A percentile compares a stretch with the other conserved stretches of the same genome.
These are phyloP conservation scores for Colletotrichum sp. DNA, from an alignment of 2,329 filamentous ascomycete species.

Conservation along the genomic window DNA sequence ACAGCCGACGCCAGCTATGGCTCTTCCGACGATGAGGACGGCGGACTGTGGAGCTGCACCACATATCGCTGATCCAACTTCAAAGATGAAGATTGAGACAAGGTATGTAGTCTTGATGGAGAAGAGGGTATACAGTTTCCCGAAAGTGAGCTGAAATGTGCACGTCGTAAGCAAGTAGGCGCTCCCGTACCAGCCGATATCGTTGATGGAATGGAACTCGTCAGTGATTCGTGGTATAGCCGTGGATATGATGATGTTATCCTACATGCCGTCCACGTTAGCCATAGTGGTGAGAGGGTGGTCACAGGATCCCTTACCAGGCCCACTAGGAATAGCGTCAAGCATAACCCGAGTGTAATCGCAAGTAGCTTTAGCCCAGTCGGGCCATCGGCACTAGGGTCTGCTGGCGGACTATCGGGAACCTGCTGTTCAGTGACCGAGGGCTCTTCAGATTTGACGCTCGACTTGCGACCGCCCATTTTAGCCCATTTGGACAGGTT, in stretches of 20 bases:
- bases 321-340: conserved; percentile 5
- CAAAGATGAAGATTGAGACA: conserved; percentile 26
- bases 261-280: conserved; percentile 22
- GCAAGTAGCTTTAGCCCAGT: neutral
- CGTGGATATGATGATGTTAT: conserved; percentile 42
- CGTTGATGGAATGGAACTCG: conserved; percentile 41
- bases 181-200: conserved; percentile 43
- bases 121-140: conserved; percentile 32
- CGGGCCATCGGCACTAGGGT: neutral
- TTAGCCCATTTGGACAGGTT: neutral
- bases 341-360: conserved; percentile 1
- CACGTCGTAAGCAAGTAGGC: conserved; percentile 30
- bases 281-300: neutral
- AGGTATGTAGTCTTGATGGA: conserved; percentile 31
- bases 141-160: conserved; percentile 29
- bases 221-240: conserved; percentile 36
- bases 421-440: neutral
- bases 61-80: conserved; percentile 28
- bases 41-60: conserved; percentile 32
- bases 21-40: conserved; percentile 40
- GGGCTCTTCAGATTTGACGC: neutral
- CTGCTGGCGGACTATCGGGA: neutral
- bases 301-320: neutral
- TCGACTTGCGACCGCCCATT: neutral
- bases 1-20: conserved; percentile 38